These are phyloP conservation scores for Solanum pimpinellifolium DNA, from an alignment of 257 asterid genomes.

Conservation along the genomic window DNA sequence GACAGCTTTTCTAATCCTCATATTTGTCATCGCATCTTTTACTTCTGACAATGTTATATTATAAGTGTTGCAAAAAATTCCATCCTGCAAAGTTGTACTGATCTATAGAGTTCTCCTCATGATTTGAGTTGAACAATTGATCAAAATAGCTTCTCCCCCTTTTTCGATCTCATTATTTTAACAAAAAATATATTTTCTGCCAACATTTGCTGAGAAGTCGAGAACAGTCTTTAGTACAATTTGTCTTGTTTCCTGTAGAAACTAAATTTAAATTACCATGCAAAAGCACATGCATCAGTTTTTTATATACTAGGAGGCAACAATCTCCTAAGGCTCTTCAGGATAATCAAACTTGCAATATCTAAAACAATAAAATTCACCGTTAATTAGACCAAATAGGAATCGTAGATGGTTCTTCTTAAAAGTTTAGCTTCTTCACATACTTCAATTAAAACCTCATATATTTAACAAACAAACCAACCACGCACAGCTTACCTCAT, in stretches of 20 bases:
- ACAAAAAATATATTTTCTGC: not conserved
- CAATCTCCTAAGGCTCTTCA: not conserved
- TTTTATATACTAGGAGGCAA: not conserved
- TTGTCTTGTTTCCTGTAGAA: not conserved
- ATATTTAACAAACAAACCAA: not conserved
- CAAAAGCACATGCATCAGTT: not conserved
- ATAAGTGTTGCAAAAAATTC: not conserved
- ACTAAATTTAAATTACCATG: not conserved
- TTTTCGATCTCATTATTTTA: not conserved
- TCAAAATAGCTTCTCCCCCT: not conserved
- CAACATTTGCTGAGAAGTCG: not conserved
- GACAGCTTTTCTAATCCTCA: not conserved
- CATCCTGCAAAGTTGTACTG: not conserved
- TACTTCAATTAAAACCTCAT: not conserved
- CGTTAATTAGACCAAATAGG: not conserved
- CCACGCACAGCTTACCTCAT: slow-evolving; percentile 45
- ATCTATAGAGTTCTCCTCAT: not conserved
- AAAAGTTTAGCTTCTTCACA: not conserved
- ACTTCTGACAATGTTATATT: not conserved
- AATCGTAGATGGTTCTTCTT: not conserved
- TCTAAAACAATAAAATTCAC: not conserved
- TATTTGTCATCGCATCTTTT: not conserved
- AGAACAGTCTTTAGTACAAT: not conserved
- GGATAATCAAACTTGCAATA: not conserved
- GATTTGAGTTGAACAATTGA: not conserved